Evolutionary conservation across 441 rosid species (phyloP), one percentile per base, ranked within the genome.

Genomic region (Jatropha multifida): DNA sequence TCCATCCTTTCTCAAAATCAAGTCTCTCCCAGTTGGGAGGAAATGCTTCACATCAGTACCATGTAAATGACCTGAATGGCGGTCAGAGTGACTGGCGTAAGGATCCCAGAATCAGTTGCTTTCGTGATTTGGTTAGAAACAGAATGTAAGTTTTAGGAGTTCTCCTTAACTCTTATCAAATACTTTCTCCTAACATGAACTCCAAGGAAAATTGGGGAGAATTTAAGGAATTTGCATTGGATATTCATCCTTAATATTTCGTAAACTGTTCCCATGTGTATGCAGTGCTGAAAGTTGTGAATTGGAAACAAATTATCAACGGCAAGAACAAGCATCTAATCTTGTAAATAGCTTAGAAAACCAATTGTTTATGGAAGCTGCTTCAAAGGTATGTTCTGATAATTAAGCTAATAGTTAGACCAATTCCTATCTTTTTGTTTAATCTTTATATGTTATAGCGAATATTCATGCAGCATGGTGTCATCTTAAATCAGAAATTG

Each of bases 61-160:
- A 71, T 17, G 26, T 54, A 71, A 71, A 73, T 51, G 58, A 52
- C 38, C 20, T 46, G 61, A 42, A 26, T 68, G 3, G 49, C 42
- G 51, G 59, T 7, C 60, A 44, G 40, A 69, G 59, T 67, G 75
- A 76, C 70, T 74, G 81, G 82, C 82, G 71, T 32, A 67, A 71
- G 56, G 69, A 70, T 37, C 73, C 82, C 20, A 64, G 14, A 63
- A 63, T 77, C 55, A 5, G 61, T 68, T 38, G n/a, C 65, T 32
- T 74, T 14, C 75, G 73, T 42, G 81, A 37, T 58, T 70, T 74
- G 55, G 71, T 82, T 63, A 71, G 83, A 71, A 52, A 73, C 15
- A 75, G 48, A 73, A 80, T 78, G 84, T 80, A 72, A 66, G 85
- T 62, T 73, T 56, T 56, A 10, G 18, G 63, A 51, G 10, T 62